These are phyloP conservation scores for Auricularia heimuer DNA, from an alignment of 768 basidiomycete species.

Conservation along the genomic window DNA sequence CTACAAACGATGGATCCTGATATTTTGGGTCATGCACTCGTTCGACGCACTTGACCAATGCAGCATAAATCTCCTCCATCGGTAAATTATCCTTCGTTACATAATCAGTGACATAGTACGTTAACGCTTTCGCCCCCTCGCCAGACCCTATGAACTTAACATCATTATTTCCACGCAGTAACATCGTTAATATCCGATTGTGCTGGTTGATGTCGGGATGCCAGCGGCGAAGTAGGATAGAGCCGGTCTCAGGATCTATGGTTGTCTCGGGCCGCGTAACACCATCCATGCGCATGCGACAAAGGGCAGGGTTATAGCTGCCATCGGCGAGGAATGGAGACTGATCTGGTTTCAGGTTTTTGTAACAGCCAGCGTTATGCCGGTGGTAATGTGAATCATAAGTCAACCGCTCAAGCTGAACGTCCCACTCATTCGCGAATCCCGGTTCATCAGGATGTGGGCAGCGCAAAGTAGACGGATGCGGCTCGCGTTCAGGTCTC, in stretches of 20 bases:
- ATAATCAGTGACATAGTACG: constrained; percentile 2
- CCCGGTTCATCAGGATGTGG: neutral
- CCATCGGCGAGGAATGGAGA: too few species aligned
- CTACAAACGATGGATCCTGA: neutral
- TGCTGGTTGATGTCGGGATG: neutral
- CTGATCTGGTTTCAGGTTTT: neutral
- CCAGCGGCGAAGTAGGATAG: neutral
- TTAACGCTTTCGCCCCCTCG: neutral
- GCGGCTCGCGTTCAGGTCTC: neutral
- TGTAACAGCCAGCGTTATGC: neutral
- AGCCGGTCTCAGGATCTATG: neutral
- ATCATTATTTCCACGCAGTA: neutral
- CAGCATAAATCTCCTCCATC: neutral
- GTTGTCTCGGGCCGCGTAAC: neutral
- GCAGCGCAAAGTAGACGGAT: neutral
- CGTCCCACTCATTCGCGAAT: neutral
- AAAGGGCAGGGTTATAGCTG: neutral
- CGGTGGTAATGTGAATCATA: neutral
- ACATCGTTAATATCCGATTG: neutral
- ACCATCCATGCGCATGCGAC: constrained; percentile 1
- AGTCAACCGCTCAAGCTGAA: neutral
- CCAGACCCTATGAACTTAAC: constrained; percentile 3
- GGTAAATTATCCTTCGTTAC: neutral
- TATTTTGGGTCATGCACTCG: neutral
- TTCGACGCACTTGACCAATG: neutral